These are phyloP conservation scores for Toxicodendron radicans DNA, from an alignment of 345 rosid genomes.

Conservation along the genomic window DNA sequence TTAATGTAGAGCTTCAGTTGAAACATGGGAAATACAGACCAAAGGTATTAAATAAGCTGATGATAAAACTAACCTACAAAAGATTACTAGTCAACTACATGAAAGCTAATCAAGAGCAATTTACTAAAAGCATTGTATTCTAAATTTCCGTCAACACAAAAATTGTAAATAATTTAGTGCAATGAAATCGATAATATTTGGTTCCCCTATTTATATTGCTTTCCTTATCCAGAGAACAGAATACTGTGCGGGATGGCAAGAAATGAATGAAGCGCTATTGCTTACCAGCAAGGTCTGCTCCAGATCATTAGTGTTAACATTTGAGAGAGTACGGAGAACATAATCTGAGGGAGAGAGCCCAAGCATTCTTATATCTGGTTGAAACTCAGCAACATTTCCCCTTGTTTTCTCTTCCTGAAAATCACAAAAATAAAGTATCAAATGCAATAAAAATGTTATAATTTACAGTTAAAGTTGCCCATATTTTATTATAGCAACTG, in stretches of 20 bases:
- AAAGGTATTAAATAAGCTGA: not conserved
- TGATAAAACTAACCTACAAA: conserved; percentile 1
- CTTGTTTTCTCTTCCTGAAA: conserved; percentile 72
- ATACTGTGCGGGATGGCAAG: not conserved
- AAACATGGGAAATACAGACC: not conserved
- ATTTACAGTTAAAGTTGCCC: not conserved
- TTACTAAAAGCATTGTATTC: not conserved
- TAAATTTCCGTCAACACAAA: not conserved
- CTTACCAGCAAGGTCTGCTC: conserved; percentile 90
- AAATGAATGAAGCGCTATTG: not conserved
- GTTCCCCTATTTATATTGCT: not conserved
- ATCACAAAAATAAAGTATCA: conserved; percentile 14
- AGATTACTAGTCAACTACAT: not conserved
- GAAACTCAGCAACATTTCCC: conserved; percentile 54
- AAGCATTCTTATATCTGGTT: conserved; percentile 64
- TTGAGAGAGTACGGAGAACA: conserved; percentile 71
- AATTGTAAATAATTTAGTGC: not conserved
- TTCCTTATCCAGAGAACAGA: not conserved
- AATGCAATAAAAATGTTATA: not conserved
- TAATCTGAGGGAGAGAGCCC: conserved; percentile 80
- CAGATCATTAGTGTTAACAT: conserved; percentile 75
- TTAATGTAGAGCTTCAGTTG: not conserved
- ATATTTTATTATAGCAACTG: not conserved
- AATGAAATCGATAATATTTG: not conserved
- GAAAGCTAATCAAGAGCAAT: not conserved